Conservation (phyloP, 306 rosid genomes). For the Amphicarpaea edgeworthii region DNA sequence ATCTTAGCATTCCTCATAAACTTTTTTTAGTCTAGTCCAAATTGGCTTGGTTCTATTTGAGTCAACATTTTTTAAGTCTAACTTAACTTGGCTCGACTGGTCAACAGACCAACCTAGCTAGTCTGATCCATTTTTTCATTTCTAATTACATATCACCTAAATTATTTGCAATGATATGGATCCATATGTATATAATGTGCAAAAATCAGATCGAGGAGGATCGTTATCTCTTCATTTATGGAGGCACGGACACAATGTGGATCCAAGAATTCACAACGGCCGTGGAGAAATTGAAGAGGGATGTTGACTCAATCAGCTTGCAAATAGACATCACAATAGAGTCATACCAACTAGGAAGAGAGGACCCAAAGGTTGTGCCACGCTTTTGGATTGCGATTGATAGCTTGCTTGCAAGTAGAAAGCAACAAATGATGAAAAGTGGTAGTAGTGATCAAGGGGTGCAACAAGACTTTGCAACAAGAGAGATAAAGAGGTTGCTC, state of each 20-base stretch:
- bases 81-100: too few species aligned
- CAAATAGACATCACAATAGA: slow-evolving; percentile 30
- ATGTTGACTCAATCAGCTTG: neutral
- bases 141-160: too few species aligned
- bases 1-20: too few species aligned
- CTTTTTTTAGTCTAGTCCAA: too few species aligned
- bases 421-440: slow-evolving; percentile 12
- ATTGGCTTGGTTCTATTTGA: too few species aligned
- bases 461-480: slow-evolving; percentile 27
- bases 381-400: slow-evolving; percentile 43
- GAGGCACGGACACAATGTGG: slow-evolving; percentile 37
- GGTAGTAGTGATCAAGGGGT: slow-evolving; percentile 11
- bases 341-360: slow-evolving; percentile 39
- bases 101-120: too few species aligned
- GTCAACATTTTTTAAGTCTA: too few species aligned
- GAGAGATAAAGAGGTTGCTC: slow-evolving; percentile 40
- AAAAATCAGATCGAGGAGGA: slow-evolving; percentile 40
- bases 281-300: slow-evolving; percentile 16
- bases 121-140: too few species aligned
- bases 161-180: too few species aligned
- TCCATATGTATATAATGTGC: neutral
- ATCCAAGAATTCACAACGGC: neutral
- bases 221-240: slow-evolving; percentile 44
- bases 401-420: slow-evolving; percentile 29
- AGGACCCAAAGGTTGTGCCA: neutral